phyloP scores from a whole-genome alignment of 2,329 filamentous ascomycete species.

The Cladosporium sp. region DNA sequence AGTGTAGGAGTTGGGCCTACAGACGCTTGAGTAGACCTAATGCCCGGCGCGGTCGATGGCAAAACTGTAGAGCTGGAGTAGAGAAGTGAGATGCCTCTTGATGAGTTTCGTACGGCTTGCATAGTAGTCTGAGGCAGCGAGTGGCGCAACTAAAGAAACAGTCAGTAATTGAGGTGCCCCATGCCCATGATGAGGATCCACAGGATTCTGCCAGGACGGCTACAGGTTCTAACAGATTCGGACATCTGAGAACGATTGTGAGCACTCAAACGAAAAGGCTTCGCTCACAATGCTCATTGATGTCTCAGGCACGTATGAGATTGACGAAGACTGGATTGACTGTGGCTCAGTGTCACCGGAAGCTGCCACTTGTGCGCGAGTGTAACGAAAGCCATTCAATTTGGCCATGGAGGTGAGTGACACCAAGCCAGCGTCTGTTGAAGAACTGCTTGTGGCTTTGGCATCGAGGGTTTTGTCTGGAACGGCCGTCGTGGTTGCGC shows the following conservation, averaged over 20 bases:
- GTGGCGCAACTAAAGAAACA: neutral
- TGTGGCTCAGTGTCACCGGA: neutral
- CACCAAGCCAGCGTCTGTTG: slow-evolving; percentile 9
- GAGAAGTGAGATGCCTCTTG: slow-evolving; percentile 1
- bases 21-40: too few species aligned
- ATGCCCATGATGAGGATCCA: neutral
- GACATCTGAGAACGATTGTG: too few species aligned
- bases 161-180: neutral
- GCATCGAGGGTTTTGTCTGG: neutral
- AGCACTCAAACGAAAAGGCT: neutral
- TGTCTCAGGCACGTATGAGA: neutral
- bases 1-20: too few species aligned
- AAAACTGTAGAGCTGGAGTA: slow-evolving; percentile 8
- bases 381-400: slow-evolving; percentile 12
- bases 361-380: neutral
- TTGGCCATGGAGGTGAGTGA: slow-evolving; percentile 7
- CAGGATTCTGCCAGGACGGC: neutral
- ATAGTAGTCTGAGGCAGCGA: slow-evolving; percentile 9
- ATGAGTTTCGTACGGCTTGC: slow-evolving; percentile 12
- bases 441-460: slow-evolving; percentile 9
- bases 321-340: neutral
- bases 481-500: neutral
- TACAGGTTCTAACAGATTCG: too few species aligned
- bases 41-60: neutral
- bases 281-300: slow-evolving; percentile 14